phyloP scores from a whole-genome alignment of 23 red algal species.

The Gracilaria domingensis region DNA sequence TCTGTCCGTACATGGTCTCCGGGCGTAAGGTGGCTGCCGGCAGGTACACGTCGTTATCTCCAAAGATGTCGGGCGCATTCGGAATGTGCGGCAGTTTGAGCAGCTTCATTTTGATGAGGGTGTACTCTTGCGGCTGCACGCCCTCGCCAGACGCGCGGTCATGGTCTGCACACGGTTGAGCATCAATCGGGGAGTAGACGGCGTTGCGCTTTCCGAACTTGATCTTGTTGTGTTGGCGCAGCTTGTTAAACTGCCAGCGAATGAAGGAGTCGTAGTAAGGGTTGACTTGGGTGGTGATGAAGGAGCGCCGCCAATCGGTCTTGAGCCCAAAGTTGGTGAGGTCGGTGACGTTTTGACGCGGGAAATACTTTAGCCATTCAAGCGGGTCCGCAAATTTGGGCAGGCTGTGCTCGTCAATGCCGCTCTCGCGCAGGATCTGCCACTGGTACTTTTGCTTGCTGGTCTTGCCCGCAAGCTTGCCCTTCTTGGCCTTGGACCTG shows the following conservation, averaged over 20 bases:
- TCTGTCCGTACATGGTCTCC: slow-evolving; percentile 99
- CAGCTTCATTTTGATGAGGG: slow-evolving; percentile 94
- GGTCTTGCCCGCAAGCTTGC: slow-evolving; percentile 83
- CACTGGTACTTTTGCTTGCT: slow-evolving; percentile 83
- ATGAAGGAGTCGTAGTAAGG: slow-evolving; percentile 99
- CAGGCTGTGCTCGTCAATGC: slow-evolving; percentile 74
- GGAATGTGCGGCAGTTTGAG: slow-evolving; percentile 62
- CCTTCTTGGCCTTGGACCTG: slow-evolving; percentile 73
- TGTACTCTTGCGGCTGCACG: slow-evolving; percentile 95
- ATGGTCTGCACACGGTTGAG: slow-evolving; percentile 98
- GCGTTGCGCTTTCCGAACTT: slow-evolving; percentile 99
- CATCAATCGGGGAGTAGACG: slow-evolving; percentile 91
- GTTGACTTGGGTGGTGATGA: slow-evolving; percentile 99
- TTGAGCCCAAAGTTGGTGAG: slow-evolving; percentile 83
- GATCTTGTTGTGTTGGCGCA: slow-evolving; percentile 81
- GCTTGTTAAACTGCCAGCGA: slow-evolving; percentile 96
- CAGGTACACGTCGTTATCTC: slow-evolving; percentile 56
- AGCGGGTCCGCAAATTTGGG: slow-evolving; percentile 90
- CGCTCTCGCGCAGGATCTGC: slow-evolving; percentile 86
- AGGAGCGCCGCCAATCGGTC: slow-evolving; percentile 95
- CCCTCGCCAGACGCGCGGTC: slow-evolving; percentile 96
- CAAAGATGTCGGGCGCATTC: slow-evolving; percentile 34
- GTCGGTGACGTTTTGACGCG: slow-evolving; percentile 81
- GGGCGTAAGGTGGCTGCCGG: slow-evolving; percentile 97
- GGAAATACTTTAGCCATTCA: slow-evolving; percentile 92